Conservation (phyloP, 1,139 yeast genomes). For the Scheffersomyces quercinus region DNA sequence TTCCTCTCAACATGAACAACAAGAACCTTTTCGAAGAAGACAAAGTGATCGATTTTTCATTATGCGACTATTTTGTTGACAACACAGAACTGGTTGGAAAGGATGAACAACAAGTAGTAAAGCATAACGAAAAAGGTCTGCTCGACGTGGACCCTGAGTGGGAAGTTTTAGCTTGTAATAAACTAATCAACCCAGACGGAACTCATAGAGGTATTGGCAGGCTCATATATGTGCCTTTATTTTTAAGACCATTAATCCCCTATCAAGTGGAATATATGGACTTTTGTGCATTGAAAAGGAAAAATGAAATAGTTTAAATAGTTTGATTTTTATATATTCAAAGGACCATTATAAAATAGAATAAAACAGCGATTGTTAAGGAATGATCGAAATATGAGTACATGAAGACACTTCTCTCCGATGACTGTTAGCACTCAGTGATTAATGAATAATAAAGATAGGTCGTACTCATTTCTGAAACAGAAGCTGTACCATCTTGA, state of each 20-base stretch:
- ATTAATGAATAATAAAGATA: no score
- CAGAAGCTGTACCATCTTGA: no score
- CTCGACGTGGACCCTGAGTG: conserved; percentile 28
- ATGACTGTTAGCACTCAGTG: no score
- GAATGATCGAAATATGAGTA: no score
- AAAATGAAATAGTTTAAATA: not conserved
- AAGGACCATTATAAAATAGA: no score
- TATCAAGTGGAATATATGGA: conserved; percentile 42
- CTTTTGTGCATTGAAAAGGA: conserved; percentile 40
- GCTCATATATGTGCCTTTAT: conserved; percentile 45
- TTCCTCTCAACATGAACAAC: conserved; percentile 74
- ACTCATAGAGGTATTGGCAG: conserved; percentile 45
- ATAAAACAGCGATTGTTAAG: no score
- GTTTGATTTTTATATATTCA: no score
- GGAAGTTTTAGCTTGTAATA: conserved; percentile 42
- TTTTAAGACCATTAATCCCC: conserved; percentile 21
- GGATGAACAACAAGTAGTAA: conserved; percentile 29
- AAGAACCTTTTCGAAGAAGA: conserved; percentile 57
- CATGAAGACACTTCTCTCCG: no score
- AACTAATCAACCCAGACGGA: conserved; percentile 50
- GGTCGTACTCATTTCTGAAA: no score
- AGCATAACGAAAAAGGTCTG: conserved; percentile 11
- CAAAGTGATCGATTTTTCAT: conserved; percentile 44
- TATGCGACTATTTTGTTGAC: conserved; percentile 65
- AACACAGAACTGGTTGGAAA: conserved; percentile 37